Evolutionary conservation across 306 rosid species (phyloP).

Genomic region (Dryas octopetala): DNA sequence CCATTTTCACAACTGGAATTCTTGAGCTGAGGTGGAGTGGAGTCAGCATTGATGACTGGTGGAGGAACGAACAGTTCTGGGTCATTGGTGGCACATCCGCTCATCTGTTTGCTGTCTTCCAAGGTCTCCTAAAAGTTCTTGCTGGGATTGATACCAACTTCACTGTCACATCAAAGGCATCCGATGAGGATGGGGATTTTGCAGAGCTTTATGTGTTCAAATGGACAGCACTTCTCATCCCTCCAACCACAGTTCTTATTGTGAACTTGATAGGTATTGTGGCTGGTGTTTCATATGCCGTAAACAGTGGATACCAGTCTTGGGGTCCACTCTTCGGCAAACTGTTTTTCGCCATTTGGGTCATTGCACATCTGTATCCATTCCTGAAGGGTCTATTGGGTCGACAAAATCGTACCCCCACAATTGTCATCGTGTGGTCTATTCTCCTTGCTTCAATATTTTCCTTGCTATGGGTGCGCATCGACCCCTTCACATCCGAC

Average conservation of each 20-base stretch:
- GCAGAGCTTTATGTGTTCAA: constrained; percentile 86
- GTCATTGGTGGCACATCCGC: constrained; percentile 99
- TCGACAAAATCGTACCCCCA: constrained; percentile 83
- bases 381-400: constrained; percentile 96
- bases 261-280: constrained; percentile 80
- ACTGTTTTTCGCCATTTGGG: constrained; percentile 88
- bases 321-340: constrained; percentile 94
- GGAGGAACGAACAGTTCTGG: constrained; percentile 99
- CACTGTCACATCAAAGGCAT: constrained; percentile 91
- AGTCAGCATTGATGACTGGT: constrained; percentile 96
- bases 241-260: constrained; percentile 87
- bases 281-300: constrained; percentile 87
- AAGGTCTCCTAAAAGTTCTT: constrained; percentile 91
- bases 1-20: constrained; percentile 85
- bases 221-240: constrained; percentile 94
- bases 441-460: constrained; percentile 88
- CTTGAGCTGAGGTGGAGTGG: constrained; percentile 99
- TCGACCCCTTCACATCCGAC: constrained; percentile 67
- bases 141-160: constrained; percentile 92
- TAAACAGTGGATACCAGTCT: constrained; percentile 90
- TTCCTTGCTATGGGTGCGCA: constrained; percentile 92
- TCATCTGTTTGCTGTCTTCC: constrained; percentile 95
- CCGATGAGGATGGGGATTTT: constrained; percentile 90
- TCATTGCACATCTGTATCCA: constrained; percentile 88
- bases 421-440: constrained; percentile 90